These are phyloP conservation scores for Aspergillus campestris DNA, from an alignment of 495 filamentous ascomycete species.

Conservation along the genomic window DNA sequence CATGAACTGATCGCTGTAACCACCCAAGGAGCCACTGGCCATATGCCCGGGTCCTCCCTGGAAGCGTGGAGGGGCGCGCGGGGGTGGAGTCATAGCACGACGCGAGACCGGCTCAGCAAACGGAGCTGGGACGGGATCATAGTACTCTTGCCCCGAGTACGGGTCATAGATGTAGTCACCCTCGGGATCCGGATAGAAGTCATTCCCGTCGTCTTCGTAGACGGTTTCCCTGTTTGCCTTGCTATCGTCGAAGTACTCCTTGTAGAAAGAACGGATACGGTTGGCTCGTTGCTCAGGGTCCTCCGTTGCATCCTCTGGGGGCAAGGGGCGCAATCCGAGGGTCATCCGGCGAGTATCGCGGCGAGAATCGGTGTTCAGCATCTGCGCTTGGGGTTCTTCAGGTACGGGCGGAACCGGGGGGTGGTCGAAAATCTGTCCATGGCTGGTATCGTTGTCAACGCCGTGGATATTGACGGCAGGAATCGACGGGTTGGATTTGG, in stretches of 20 bases:
- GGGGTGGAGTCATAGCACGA: slow-evolving; percentile 95
- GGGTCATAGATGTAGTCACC: slow-evolving; percentile 62
- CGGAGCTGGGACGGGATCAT: slow-evolving; percentile 53
- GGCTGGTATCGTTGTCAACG: slow-evolving; percentile 14
- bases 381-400: slow-evolving; percentile 18
- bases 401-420: slow-evolving; percentile 6
- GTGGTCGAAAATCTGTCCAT: slow-evolving; percentile 5
- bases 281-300: slow-evolving; percentile 92
- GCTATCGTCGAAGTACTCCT: slow-evolving; percentile 94
- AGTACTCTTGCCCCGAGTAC: slow-evolving; percentile 55
- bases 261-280: slow-evolving; percentile 96
- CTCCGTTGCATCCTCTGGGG: slow-evolving; percentile 75
- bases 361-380: slow-evolving; percentile 24
- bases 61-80: slow-evolving; percentile 67
- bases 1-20: slow-evolving; percentile 31
- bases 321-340: slow-evolving; percentile 86
- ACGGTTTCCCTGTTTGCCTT: slow-evolving; percentile 51
- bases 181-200: slow-evolving; percentile 49
- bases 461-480: slow-evolving; percentile 26
- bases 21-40: slow-evolving; percentile 37
- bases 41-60: slow-evolving; percentile 41
- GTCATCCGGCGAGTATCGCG: slow-evolving; percentile 68
- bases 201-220: slow-evolving; percentile 61
- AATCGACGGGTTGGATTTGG: slow-evolving; percentile 39
- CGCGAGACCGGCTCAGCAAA: slow-evolving; percentile 77